A percentile compares a stretch with the other conserved stretches of the same genome.
phyloP scores from a whole-genome alignment of 1,139 yeast genomes.

The Taphrina deformans region DNA sequence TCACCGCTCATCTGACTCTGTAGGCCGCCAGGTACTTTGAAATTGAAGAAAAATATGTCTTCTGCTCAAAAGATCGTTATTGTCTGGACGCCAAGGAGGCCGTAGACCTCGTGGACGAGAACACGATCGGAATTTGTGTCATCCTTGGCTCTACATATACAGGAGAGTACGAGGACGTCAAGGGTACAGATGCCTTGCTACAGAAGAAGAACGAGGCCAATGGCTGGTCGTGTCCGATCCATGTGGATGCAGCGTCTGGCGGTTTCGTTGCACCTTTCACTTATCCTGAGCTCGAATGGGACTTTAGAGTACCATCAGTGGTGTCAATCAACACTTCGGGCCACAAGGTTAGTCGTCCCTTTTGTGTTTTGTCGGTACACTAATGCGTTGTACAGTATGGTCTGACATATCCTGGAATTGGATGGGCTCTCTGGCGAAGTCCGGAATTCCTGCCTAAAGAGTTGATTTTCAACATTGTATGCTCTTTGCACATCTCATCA shows the following conservation, averaged over 20 bases:
- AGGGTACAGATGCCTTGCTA: conserved; percentile 57
- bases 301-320: conserved; percentile 73
- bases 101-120: conserved; percentile 72
- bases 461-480: conserved; percentile 63
- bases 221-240: conserved; percentile 73
- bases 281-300: conserved; percentile 50
- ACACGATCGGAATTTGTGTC: conserved; percentile 87
- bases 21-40: conserved; percentile 92
- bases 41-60: conserved; percentile 76
- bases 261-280: conserved; percentile 53
- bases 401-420: conserved; percentile 76
- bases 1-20: neutral
- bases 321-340: conserved; percentile 86
- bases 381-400: conserved; percentile 57
- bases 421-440: conserved; percentile 87
- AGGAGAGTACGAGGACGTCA: conserved; percentile 84
- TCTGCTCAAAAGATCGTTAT: conserved; percentile 63
- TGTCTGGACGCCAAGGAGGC: conserved; percentile 62
- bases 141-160: conserved; percentile 91
- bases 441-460: conserved; percentile 63
- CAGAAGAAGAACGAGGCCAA: conserved; percentile 68
- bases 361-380: conserved; percentile 85
- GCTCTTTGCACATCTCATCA: neutral
- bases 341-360: conserved; percentile 75
- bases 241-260: conserved; percentile 93